A percentile compares a stretch with the other conserved stretches of the same genome.
Evolutionary conservation across 768 basidiomycete genomes (phyloP).

Genomic region (Krasilnikovozyma curviuscula): DNA sequence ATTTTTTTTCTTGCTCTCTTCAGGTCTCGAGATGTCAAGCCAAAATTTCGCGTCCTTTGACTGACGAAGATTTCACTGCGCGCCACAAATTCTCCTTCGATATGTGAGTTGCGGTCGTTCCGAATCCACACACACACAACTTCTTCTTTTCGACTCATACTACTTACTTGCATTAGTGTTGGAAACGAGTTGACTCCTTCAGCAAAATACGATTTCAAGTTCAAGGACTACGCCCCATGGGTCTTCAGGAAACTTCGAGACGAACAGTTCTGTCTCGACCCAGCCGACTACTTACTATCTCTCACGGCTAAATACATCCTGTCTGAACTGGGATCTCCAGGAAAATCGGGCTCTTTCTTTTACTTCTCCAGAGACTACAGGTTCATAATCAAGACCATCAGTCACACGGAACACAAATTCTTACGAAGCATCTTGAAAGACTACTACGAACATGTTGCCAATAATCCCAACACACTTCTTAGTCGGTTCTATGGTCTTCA

Average conservation of each 20-base stretch:
- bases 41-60: slow-evolving; percentile 69
- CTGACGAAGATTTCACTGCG: slow-evolving; percentile 67
- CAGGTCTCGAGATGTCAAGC: slow-evolving; percentile 92
- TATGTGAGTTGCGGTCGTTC: slow-evolving; percentile 35
- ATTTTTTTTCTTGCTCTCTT: not conserved
- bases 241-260: slow-evolving; percentile 91
- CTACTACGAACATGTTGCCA: slow-evolving; percentile 68
- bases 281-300: slow-evolving; percentile 90
- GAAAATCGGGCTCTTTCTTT: slow-evolving; percentile 97
- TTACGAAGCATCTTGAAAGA: slow-evolving; percentile 60
- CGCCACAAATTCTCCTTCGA: slow-evolving; percentile 93
- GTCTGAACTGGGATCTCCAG: slow-evolving; percentile 90
- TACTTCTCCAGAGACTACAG: slow-evolving; percentile 97
- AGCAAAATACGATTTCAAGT: slow-evolving; percentile 97
- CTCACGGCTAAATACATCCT: slow-evolving; percentile 95
- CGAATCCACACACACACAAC: not conserved
- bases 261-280: slow-evolving; percentile 83
- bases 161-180: slow-evolving; percentile 36
- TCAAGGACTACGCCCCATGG: slow-evolving; percentile 98
- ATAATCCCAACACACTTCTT: slow-evolving; percentile 80
- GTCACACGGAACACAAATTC: slow-evolving; percentile 83
- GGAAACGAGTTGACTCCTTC: slow-evolving; percentile 97
- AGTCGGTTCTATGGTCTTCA: slow-evolving; percentile 94
- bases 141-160: not conserved
- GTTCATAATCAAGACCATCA: slow-evolving; percentile 99